phyloP scores from a whole-genome alignment of 805 yeast species.

The Candida odintsovae region DNA sequence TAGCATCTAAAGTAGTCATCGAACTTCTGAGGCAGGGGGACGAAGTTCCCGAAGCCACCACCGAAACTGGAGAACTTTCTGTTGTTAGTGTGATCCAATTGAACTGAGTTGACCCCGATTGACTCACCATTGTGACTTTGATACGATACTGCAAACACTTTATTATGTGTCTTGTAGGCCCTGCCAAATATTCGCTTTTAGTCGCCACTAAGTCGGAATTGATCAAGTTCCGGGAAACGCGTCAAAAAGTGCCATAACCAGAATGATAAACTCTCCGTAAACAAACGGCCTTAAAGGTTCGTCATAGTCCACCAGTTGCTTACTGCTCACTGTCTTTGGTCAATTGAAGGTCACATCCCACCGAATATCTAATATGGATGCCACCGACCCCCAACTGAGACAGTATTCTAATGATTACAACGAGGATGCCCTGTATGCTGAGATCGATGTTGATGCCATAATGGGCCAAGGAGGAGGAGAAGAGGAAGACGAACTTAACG shows the following conservation, averaged over 20 bases:
- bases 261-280: neutral
- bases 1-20: slow-evolving; percentile 90
- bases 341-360: neutral
- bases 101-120: neutral
- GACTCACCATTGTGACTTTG: neutral
- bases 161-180: neutral
- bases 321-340: neutral
- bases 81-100: slow-evolving; percentile 2
- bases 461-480: slow-evolving; percentile 12
- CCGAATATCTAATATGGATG: neutral
- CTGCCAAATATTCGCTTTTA: neutral
- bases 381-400: slow-evolving; percentile 1
- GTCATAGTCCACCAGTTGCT: neutral
- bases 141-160: no score
- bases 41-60: slow-evolving; percentile 23
- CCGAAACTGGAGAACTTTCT: slow-evolving; percentile 32
- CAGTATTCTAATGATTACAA: neutral
- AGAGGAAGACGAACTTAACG: slow-evolving; percentile 4
- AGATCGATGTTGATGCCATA: slow-evolving; percentile 27
- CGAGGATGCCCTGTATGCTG: slow-evolving; percentile 15
- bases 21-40: slow-evolving; percentile 41
- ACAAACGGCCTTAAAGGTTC: neutral
- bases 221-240: neutral
- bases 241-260: neutral
- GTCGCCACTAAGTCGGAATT: neutral